Evolutionary conservation across 139 green algal species (phyloP), one percentile per base, ranked within the genome.

Genomic region (Auxenochlorella protothecoides): DNA sequence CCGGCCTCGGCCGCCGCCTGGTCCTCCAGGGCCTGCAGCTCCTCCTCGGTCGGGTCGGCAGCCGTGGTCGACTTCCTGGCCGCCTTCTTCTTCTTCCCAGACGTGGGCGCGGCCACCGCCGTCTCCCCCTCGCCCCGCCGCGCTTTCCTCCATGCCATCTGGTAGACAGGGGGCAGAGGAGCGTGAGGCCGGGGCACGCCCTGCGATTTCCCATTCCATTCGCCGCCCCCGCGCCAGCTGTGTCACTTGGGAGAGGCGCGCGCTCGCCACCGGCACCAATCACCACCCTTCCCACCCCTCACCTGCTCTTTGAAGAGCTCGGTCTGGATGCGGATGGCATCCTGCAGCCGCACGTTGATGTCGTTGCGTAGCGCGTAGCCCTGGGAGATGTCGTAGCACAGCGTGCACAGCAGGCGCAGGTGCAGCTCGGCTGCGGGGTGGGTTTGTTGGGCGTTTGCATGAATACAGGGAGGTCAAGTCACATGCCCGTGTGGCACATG

Each of bases 341-440:
- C 63, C 15, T 68, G 55, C 63, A 80, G 16, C 65, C 70, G 70
- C 52, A 5, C 14, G 13, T 74, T 55, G 63, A 80, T 80, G 69
- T 81, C 66, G 14, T 59, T 54, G 6, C 70, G 56, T 59, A 81
- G 60, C 4, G 63, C 55, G 4, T 11, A 13, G n/a, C 70, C 70
- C 70, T 74, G 70, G 5, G 76, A 62, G 9, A 82, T 78, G 44
- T 88, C 83, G 61, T 85, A 83, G 75, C 78, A 86, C 53, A 88
- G 79, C 60, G 71, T 65, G 52, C 60, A 59, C 60, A 86, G 69
- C 61, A 87, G 71, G 59, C 80, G 72, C 71, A 88, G 61, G 16
- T 85, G 78, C 51, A 44, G 27, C 27, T 44, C 27, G 27, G 27
- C 27, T 44, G 27, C 27, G 27, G 27, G 27, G 27, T 44, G 27